These are phyloP conservation scores for Schizonepeta tenuifolia DNA, from an alignment of 257 asterid genomes.

Conservation along the genomic window DNA sequence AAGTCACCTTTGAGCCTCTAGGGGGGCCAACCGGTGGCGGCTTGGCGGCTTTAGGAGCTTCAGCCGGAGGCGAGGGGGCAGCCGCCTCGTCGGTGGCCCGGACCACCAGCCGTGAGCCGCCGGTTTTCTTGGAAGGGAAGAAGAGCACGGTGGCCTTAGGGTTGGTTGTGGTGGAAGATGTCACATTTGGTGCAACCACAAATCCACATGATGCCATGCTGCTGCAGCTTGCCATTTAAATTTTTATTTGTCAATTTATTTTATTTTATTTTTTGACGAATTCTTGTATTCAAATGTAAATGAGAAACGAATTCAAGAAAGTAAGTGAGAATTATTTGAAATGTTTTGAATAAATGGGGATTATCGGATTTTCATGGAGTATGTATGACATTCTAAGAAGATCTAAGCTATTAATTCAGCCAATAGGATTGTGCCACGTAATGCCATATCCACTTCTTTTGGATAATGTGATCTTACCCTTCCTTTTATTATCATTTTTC, in stretches of 20 bases:
- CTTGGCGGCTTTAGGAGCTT: constrained; percentile 64
- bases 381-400: constrained; percentile 36
- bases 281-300: not conserved
- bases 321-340: constrained; percentile 14
- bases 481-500: not conserved
- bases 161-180: constrained; percentile 34
- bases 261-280: not conserved
- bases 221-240: constrained; percentile 63
- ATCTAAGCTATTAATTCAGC: constrained; percentile 41
- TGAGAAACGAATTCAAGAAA: constrained; percentile 23
- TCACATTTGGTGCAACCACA: constrained; percentile 53
- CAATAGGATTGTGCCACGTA: constrained; percentile 58
- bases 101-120: constrained; percentile 53
- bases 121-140: constrained; percentile 49
- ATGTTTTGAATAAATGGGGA: constrained; percentile 44
- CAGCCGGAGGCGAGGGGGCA: constrained; percentile 34
- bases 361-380: constrained; percentile 62
- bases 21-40: constrained; percentile 92
- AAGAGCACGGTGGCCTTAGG: constrained; percentile 32
- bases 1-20: constrained; percentile 72
- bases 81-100: constrained; percentile 53
- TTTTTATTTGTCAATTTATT: constrained; percentile 14
- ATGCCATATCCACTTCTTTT: constrained; percentile 54
- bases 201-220: constrained; percentile 72
- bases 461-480: constrained; percentile 55